Evolutionary conservation across 2,329 filamentous ascomycete genomes (phyloP).

Genomic region (Colletotrichum sansevieriae): DNA sequence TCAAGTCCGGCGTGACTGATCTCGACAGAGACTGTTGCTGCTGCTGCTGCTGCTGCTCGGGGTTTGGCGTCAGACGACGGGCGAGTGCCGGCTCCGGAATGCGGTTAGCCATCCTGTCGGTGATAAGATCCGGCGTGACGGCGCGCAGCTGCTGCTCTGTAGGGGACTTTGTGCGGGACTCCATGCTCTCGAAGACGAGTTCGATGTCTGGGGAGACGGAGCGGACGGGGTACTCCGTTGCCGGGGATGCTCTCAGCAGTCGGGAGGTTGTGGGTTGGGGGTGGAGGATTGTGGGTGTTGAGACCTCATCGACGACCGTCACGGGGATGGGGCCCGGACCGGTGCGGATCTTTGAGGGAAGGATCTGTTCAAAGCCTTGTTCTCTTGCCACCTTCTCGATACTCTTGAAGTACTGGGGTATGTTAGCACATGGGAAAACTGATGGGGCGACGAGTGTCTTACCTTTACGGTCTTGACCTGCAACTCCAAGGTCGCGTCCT

Average conservation of each 20-base stretch:
- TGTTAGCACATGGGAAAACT: neutral
- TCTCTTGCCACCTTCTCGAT: conserved; percentile 74
- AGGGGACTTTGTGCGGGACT: conserved; percentile 33
- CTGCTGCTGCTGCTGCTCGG: conserved; percentile 55
- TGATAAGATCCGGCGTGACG: conserved; percentile 70
- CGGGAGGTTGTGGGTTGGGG: conserved; percentile 69
- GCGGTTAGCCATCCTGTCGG: conserved; percentile 68
- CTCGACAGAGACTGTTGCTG: conserved; percentile 39
- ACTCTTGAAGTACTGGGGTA: conserved; percentile 74
- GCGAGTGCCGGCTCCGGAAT: conserved; percentile 62
- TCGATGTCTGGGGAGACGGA: conserved; percentile 49
- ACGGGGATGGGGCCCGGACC: conserved; percentile 57
- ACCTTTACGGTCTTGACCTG: conserved; percentile 80
- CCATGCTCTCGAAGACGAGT: conserved; percentile 39
- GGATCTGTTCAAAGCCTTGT: conserved; percentile 69
- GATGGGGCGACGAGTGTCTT: conserved; percentile 38
- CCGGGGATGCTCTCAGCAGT: conserved; percentile 67
- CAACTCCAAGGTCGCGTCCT: conserved; percentile 80
- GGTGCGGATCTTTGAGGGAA: conserved; percentile 68
- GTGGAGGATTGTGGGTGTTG: conserved; percentile 60
- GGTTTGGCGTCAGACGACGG: conserved; percentile 61
- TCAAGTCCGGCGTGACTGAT: conserved; percentile 66
- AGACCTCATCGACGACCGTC: conserved; percentile 58
- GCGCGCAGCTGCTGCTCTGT: conserved; percentile 58
- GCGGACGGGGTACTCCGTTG: conserved; percentile 66